Conservation (phyloP, 2,329 filamentous ascomycete genomes). For the Apiospora kogelbergensis region DNA sequence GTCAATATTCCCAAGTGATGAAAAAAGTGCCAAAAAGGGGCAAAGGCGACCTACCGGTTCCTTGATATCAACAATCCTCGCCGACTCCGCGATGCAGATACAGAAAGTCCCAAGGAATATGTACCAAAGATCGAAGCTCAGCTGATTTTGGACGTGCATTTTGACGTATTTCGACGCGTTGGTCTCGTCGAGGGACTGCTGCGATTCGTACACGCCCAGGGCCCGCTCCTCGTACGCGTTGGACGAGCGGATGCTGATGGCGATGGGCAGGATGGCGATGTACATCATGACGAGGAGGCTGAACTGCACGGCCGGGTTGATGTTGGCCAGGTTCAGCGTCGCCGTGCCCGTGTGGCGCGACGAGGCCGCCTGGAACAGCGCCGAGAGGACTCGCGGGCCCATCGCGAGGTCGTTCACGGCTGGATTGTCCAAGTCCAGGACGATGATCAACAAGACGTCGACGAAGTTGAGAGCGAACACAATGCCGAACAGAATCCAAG, state of each 20-base stretch:
- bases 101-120: slow-evolving; percentile 39
- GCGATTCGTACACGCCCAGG: slow-evolving; percentile 45
- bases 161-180: not conserved
- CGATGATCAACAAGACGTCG: slow-evolving; percentile 55
- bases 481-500: slow-evolving; percentile 55
- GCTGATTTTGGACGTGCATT: slow-evolving; percentile 56
- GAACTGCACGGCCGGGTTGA: slow-evolving; percentile 57
- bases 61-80: slow-evolving; percentile 24
- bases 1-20: slow-evolving; percentile 26
- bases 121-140: slow-evolving; percentile 43
- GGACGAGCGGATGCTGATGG: slow-evolving; percentile 52
- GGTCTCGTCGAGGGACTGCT: slow-evolving; percentile 15
- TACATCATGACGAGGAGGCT: slow-evolving; percentile 63
- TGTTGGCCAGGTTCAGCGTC: slow-evolving; percentile 47
- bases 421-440: slow-evolving; percentile 51
- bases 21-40: too few relatives aligned
- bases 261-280: slow-evolving; percentile 49
- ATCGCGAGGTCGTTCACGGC: slow-evolving; percentile 45
- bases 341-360: slow-evolving; percentile 47
- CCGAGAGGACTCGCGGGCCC: slow-evolving; percentile 51
- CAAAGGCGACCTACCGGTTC: slow-evolving; percentile 41
- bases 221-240: slow-evolving; percentile 62
- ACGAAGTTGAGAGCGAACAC: slow-evolving; percentile 52
- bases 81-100: slow-evolving; percentile 28
- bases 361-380: slow-evolving; percentile 57